These are phyloP conservation scores for Coffea canephora DNA, from an alignment of 257 asterid species.

Conservation along the genomic window DNA sequence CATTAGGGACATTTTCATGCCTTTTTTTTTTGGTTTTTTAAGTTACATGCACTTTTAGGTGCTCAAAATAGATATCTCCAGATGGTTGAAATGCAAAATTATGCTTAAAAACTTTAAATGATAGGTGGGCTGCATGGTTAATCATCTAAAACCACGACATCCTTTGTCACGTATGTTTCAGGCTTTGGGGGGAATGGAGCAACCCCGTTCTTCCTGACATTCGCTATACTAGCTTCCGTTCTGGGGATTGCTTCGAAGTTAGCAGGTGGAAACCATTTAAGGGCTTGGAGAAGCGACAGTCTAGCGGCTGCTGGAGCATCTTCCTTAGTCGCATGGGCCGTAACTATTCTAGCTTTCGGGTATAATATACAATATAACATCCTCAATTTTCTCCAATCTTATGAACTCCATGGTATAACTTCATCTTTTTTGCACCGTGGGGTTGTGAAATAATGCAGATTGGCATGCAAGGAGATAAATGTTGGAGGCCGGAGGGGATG, in stretches of 20 bases:
- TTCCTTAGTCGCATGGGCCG: conserved; percentile 75
- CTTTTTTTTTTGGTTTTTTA: too few species aligned
- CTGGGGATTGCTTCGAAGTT: conserved; percentile 71
- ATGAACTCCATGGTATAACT: not conserved
- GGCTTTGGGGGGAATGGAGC: conserved; percentile 92
- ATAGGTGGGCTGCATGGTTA: too few species aligned
- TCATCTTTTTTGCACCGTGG: not conserved
- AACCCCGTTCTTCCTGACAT: conserved; percentile 55
- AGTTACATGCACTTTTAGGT: too few species aligned
- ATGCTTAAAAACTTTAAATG: too few species aligned
- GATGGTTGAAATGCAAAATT: too few species aligned
- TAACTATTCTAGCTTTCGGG: conserved; percentile 82
- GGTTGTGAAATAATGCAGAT: conserved; percentile 21
- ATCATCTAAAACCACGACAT: too few species aligned
- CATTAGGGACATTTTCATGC: too few species aligned
- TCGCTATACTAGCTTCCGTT: conserved; percentile 63
- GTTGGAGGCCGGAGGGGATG: conserved; percentile 84
- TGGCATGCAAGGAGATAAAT: conserved; percentile 87
- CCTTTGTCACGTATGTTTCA: not conserved
- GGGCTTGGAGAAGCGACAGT: conserved; percentile 82
- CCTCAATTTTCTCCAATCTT: too few species aligned
- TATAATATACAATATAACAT: not conserved
- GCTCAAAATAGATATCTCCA: too few species aligned
- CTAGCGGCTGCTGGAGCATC: conserved; percentile 81
- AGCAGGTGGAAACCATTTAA: conserved; percentile 66